These are phyloP conservation scores for Colletotrichum musicola DNA, from an alignment of 2,329 filamentous ascomycete species.

Conservation along the genomic window DNA sequence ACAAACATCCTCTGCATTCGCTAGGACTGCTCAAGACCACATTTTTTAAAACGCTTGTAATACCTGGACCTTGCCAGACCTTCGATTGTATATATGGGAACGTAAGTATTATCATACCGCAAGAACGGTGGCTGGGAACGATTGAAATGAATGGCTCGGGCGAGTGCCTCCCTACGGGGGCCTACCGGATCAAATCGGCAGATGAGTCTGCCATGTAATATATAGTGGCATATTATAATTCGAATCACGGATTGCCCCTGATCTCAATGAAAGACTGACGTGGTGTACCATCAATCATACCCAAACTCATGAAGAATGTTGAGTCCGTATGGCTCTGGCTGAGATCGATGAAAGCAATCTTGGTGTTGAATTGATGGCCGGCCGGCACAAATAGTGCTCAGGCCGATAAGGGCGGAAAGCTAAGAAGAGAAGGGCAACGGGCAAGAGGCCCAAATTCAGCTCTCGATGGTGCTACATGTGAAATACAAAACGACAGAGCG, in stretches of 20 bases:
- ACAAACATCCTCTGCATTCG: background rate
- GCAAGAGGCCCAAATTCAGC: too few relatives aligned
- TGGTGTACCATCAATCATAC: too few relatives aligned
- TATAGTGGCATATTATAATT: background rate
- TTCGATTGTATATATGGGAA: slow-evolving; percentile 29
- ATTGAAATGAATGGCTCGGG: slow-evolving; percentile 6
- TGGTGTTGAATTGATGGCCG: too few relatives aligned
- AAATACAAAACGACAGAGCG: too few relatives aligned
- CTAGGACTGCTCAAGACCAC: background rate
- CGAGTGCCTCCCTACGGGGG: background rate
- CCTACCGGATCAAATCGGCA: background rate
- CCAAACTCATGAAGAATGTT: too few relatives aligned
- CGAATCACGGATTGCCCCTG: background rate
- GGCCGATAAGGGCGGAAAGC: too few relatives aligned
- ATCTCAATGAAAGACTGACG: background rate
- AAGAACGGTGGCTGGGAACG: background rate
- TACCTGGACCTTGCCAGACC: slow-evolving; percentile 18
- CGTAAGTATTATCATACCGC: background rate
- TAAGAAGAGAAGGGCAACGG: too few relatives aligned
- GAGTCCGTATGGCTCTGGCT: too few relatives aligned
- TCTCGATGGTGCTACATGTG: too few relatives aligned
- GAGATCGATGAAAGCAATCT: too few relatives aligned
- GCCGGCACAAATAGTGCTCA: too few relatives aligned
- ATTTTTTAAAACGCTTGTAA: slow-evolving; percentile 20
- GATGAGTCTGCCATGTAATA: background rate